A percentile compares a stretch with the other conserved stretches of the same genome.
phyloP scores from a whole-genome alignment of 2,329 filamentous ascomycete genomes.

The Pyrenochaeta sp. region DNA sequence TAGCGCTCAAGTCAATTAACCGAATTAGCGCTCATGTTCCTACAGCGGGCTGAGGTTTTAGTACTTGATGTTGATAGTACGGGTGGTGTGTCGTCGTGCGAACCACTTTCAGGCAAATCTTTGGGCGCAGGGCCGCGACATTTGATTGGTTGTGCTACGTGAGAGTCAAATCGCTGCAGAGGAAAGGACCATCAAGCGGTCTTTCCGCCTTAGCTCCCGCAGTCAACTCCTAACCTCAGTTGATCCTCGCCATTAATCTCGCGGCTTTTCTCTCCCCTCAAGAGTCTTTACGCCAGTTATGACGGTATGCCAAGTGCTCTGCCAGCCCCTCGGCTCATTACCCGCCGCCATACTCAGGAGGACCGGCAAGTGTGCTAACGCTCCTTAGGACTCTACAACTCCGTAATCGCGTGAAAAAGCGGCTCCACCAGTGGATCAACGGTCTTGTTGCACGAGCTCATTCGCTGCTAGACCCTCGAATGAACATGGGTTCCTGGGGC shows the following conservation, averaged over 20 bases:
- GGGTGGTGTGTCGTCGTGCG: constrained; percentile 12
- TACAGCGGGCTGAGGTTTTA: too few species aligned
- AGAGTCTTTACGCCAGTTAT: neutral
- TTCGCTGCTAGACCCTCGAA: neutral
- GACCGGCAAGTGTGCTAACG: neutral
- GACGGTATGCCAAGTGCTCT: neutral
- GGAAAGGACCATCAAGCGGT: neutral
- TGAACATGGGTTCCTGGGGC: neutral
- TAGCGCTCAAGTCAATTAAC: too few species aligned
- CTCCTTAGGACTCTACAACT: neutral
- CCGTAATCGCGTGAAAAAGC: neutral
- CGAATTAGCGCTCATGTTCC: too few species aligned
- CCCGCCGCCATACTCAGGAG: neutral
- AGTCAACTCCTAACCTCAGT: neutral
- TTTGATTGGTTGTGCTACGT: constrained; percentile 12
- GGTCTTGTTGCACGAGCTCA: neutral
- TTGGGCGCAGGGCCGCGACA: constrained; percentile 1
- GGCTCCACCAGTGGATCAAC: neutral
- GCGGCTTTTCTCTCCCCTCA: neutral
- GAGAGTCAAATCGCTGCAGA: neutral
- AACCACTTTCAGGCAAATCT: constrained; percentile 19
- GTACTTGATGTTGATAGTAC: too few species aligned
- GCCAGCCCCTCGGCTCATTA: neutral
- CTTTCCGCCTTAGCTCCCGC: neutral
- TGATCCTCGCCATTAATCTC: neutral